Evolutionary conservation across 106 monocot genomes (phyloP).

Genomic region (Dioscorea dumetorum): DNA sequence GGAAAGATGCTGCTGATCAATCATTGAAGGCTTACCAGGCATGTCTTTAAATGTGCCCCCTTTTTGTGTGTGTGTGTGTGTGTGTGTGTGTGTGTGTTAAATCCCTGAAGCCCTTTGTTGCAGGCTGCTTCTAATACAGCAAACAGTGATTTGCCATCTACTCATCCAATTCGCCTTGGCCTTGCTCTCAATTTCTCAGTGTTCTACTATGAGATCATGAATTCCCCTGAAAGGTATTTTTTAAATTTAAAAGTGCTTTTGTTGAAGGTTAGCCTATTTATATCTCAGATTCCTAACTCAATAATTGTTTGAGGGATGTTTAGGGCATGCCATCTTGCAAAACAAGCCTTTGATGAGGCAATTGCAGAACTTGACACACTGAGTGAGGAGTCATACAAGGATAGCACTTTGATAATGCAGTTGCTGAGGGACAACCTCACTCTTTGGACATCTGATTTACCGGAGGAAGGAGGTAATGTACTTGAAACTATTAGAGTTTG

Average conservation of each 20-base stretch:
- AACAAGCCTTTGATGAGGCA: constrained; percentile 38
- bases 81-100: too few species aligned
- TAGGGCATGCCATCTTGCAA: constrained; percentile 45
- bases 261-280: not conserved
- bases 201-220: constrained; percentile 39
- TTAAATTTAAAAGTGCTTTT: not conserved
- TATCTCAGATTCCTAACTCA: too few species aligned
- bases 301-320: not conserved
- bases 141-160: constrained; percentile 23
- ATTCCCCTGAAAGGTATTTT: constrained; percentile 30
- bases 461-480: constrained; percentile 37
- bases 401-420: constrained; percentile 43
- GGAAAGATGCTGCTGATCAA: constrained; percentile 20
- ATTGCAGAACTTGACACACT: constrained; percentile 39
- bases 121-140: constrained; percentile 31
- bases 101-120: not conserved
- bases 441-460: constrained; percentile 39
- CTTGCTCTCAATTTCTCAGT: constrained; percentile 42
- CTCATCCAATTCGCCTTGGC: constrained; percentile 40
- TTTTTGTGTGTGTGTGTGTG: too few species aligned
- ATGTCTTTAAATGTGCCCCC: constrained; percentile 4
- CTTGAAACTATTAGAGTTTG: not conserved
- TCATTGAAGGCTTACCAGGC: constrained; percentile 31
- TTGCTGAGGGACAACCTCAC: constrained; percentile 42
- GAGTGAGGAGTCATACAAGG: constrained; percentile 44